Percentiles rank a stretch among this genome's conserved stretches.
phyloP scores from a whole-genome alignment of 2,329 filamentous ascomycete genomes.

The Nannizziopsis arthrosporioides region DNA sequence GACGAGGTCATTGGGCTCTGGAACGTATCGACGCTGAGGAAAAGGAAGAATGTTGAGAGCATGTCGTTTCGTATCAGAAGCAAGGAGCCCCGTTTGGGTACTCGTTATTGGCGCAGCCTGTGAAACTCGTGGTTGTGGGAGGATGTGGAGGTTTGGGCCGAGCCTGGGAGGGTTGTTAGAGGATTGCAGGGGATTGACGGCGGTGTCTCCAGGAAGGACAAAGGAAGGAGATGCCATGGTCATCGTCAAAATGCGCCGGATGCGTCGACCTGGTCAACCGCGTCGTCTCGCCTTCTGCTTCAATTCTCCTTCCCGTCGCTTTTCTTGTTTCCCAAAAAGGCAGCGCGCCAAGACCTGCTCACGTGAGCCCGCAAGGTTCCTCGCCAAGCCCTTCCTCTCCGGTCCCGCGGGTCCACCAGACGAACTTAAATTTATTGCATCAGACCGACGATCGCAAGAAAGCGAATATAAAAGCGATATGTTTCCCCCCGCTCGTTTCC shows the following conservation, averaged over 20 bases:
- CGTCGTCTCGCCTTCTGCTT: too few relatives aligned
- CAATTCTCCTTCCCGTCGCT: too few relatives aligned
- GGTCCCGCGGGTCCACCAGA: too few relatives aligned
- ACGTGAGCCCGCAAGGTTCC: too few relatives aligned
- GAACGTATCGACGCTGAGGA: constrained; percentile 54
- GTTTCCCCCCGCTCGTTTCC: too few relatives aligned
- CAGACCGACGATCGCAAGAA: too few relatives aligned
- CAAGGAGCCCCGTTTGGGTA: constrained; percentile 27
- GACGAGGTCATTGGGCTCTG: constrained; percentile 70
- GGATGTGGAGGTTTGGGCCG: constrained; percentile 71
- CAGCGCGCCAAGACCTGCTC: too few relatives aligned
- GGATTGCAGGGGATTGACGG: constrained; percentile 47
- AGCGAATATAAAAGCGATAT: too few relatives aligned
- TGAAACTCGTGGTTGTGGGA: constrained; percentile 58
- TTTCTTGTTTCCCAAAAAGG: too few relatives aligned
- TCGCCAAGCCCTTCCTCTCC: background rate
- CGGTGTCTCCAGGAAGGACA: constrained; percentile 70
- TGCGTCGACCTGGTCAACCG: too few relatives aligned
- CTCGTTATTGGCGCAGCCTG: constrained; percentile 46
- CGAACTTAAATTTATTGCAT: too few relatives aligned
- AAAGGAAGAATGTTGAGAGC: constrained; percentile 26
- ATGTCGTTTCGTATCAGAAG: constrained; percentile 33
- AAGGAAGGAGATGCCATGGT: constrained; percentile 47
- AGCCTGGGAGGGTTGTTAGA: constrained; percentile 54
- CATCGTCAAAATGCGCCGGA: constrained; percentile 22